A percentile compares a stretch with the other conserved stretches of the same genome.
Evolutionary conservation across 164 flowering plant species (phyloP).

Genomic region (Aristolochia californica): DNA sequence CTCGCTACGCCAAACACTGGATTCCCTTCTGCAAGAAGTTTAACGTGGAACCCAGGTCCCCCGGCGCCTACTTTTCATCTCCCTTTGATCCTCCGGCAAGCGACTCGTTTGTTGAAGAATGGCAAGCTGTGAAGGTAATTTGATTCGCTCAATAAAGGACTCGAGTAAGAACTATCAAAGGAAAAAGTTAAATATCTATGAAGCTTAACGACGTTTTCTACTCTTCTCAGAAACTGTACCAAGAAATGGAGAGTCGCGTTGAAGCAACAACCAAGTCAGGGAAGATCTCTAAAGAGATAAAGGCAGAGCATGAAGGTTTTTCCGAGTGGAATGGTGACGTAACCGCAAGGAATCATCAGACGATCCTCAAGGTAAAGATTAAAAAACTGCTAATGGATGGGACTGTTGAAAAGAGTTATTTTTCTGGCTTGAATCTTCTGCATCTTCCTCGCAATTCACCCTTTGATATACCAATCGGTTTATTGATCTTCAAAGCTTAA

Average conservation of each 20-base stretch:
- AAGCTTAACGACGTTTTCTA: not conserved
- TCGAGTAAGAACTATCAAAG: too few species aligned
- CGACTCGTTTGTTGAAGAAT: not conserved
- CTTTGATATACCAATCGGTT: too few species aligned
- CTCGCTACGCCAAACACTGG: conserved; percentile 28
- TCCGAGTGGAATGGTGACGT: conserved; percentile 37
- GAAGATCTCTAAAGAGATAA: conserved; percentile 31
- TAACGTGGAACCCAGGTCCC: conserved; percentile 25
- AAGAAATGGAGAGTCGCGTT: conserved; percentile 44
- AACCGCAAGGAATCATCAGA: conserved; percentile 43
- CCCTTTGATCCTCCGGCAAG: conserved; percentile 1
- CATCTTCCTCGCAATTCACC: too few species aligned
- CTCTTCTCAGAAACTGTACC: conserved; percentile 30
- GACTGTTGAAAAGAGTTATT: too few species aligned
- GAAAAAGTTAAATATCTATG: too few species aligned
- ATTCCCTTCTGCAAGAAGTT: conserved; percentile 40
- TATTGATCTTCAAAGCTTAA: too few species aligned
- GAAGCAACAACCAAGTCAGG: conserved; percentile 33
- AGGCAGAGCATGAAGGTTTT: conserved; percentile 32
- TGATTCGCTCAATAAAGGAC: too few species aligned
- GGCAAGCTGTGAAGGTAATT: conserved; percentile 4
- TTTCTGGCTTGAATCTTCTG: too few species aligned
- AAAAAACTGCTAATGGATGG: too few species aligned
- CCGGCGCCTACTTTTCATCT: conserved; percentile 24
- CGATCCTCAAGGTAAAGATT: conserved; percentile 28